Percentiles rank a stretch among this genome's conserved stretches.
Conservation (phyloP, 2,329 filamentous ascomycete genomes). For the Beauveria sp. region DNA sequence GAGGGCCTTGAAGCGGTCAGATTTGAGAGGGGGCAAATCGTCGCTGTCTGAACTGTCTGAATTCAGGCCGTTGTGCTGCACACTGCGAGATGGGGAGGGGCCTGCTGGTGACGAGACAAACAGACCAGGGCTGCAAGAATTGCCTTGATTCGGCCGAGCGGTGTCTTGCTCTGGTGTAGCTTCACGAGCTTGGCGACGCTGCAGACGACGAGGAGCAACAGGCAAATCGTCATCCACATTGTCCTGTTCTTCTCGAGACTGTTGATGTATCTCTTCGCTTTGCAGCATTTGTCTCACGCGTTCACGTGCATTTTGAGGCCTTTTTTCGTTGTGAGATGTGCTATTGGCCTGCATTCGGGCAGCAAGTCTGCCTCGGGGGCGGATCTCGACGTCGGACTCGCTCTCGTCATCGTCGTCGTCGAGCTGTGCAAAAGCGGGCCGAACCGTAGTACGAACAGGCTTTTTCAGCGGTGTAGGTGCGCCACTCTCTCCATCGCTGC, state of each 20-base stretch:
- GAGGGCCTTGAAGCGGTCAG: constrained; percentile 61
- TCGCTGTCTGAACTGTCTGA: constrained; percentile 40
- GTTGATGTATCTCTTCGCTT: constrained; percentile 17
- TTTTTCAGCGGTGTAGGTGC: constrained; percentile 16
- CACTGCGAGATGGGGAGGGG: constrained; percentile 23
- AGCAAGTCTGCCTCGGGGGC: constrained; percentile 57
- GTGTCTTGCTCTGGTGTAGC: constrained; percentile 24
- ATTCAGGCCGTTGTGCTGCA: constrained; percentile 25
- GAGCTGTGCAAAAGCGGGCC: constrained; percentile 15
- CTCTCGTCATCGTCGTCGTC: constrained; percentile 43
- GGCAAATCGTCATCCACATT: constrained; percentile 35
- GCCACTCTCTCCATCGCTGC: constrained; percentile 37
- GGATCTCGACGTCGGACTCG: constrained; percentile 28
- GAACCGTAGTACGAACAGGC: constrained; percentile 14
- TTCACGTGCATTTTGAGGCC: constrained; percentile 29
- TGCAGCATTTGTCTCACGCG: constrained; percentile 37
- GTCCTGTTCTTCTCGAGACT: constrained; percentile 24
- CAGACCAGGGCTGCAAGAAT: constrained; percentile 36
- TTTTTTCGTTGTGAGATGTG: constrained; percentile 11
- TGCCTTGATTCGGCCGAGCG: constrained; percentile 12
- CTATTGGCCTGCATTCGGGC: constrained; percentile 48
- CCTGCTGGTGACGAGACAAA: constrained; percentile 47
- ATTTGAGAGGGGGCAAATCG: constrained; percentile 39
- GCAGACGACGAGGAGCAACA: constrained; percentile 32
- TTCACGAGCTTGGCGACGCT: constrained; percentile 27